These are phyloP conservation scores for Oryza officinalis DNA, from an alignment of 176 grass and related monocot genomes.

Conservation along the genomic window DNA sequence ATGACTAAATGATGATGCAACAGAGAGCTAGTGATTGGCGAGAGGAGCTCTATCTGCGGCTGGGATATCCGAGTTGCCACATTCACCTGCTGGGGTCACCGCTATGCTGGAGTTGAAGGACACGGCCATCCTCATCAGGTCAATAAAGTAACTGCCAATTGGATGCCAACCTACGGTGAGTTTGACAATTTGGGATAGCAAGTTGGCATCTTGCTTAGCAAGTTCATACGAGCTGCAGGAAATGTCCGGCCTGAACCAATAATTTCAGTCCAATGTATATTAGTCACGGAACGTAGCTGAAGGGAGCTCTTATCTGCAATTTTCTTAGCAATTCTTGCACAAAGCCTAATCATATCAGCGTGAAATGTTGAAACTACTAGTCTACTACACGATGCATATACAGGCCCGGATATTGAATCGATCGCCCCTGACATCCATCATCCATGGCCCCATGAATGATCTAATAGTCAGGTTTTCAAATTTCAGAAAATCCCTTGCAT, in stretches of 20 bases:
- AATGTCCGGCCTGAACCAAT: background rate
- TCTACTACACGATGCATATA: too few species aligned
- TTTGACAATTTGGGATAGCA: constrained; percentile 32
- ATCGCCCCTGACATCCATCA: too few species aligned
- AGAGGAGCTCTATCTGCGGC: background rate
- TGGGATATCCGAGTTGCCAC: constrained; percentile 33
- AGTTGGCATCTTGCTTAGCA: constrained; percentile 11
- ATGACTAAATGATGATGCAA: constrained; percentile 17
- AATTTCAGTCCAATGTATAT: background rate
- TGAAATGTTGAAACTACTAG: background rate
- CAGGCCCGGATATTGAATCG: too few species aligned
- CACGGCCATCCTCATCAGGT: constrained; percentile 8
- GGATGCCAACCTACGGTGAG: background rate
- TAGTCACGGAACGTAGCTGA: background rate
- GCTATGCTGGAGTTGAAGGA: constrained; percentile 32
- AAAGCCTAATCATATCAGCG: background rate
- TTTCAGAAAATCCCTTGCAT: background rate
- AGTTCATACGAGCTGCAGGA: background rate
- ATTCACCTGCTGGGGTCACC: constrained; percentile 38
- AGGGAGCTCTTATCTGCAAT: background rate
- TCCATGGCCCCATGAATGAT: too few species aligned
- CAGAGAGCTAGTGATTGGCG: constrained; percentile 19
- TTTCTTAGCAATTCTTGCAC: background rate
- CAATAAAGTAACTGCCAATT: constrained; percentile 35
- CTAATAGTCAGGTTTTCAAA: too few species aligned